These are phyloP conservation scores for Serendipita indica DNA, from an alignment of 768 basidiomycete species.

Conservation along the genomic window DNA sequence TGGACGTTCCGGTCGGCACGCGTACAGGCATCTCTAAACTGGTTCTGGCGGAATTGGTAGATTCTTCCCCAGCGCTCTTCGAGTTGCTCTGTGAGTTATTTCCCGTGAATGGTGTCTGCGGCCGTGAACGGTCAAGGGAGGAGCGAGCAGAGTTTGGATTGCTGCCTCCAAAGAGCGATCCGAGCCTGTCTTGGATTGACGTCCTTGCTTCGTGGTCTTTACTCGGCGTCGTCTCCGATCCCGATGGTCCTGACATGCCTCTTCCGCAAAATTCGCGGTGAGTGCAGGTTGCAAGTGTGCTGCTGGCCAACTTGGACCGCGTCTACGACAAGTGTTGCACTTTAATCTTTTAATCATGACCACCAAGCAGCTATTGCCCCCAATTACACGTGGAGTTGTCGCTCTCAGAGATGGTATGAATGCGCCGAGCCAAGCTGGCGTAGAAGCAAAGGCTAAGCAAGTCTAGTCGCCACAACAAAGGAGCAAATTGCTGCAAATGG, in stretches of 20 bases:
- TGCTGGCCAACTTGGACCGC: neutral
- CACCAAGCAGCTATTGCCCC: neutral
- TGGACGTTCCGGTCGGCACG: neutral
- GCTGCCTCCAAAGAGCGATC: slow-evolving; percentile 10
- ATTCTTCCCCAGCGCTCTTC: neutral
- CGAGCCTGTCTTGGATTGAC: slow-evolving; percentile 9
- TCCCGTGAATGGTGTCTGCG: neutral
- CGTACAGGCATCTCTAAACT: neutral
- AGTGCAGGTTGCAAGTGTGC: no score
- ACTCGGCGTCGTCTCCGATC: no score
- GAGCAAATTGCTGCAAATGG: slow-evolving; percentile 32
- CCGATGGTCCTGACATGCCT: no score
- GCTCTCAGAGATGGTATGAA: slow-evolving; percentile 37
- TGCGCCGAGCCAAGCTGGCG: no score
- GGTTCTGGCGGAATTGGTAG: neutral
- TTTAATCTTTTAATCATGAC: no score
- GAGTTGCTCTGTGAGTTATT: neutral
- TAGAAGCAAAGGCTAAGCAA: no score
- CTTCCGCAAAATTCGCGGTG: no score
- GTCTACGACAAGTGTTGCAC: neutral
- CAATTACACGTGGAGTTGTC: neutral
- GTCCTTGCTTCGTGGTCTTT: neutral
- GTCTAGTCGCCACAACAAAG: slow-evolving; percentile 36
- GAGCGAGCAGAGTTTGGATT: slow-evolving; percentile 2
- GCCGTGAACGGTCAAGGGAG: neutral